Percentiles rank a stretch among this genome's conserved stretches.
phyloP scores from a whole-genome alignment of 2,329 filamentous ascomycete species.

The Purpureocillium lavendulum region DNA sequence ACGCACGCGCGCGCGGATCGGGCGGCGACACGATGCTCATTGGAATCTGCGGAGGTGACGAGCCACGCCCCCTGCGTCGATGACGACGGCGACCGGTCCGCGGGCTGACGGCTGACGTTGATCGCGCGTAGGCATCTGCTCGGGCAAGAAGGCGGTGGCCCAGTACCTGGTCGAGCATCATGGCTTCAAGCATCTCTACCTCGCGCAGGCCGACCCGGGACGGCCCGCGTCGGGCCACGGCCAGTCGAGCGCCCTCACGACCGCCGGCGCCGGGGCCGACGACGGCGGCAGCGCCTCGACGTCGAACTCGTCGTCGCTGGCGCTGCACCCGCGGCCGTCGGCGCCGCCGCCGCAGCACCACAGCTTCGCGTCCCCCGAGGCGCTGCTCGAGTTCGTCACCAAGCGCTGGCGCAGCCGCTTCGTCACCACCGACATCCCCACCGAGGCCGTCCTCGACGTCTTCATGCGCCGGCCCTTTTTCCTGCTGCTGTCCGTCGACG shows the following conservation, averaged over 20 bases:
- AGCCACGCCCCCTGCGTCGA: neutral
- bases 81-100: no score
- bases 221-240: constrained; percentile 6
- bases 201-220: constrained; percentile 25
- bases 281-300: constrained; percentile 6
- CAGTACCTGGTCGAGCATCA: constrained; percentile 80
- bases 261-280: constrained; percentile 16
- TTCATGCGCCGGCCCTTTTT: constrained; percentile 83
- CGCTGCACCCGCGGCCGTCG: constrained; percentile 13
- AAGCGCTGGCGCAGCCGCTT: constrained; percentile 74
- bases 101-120: neutral
- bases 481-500: constrained; percentile 84
- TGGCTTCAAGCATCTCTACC: constrained; percentile 65
- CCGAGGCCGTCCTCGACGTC: constrained; percentile 63
- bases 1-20: neutral
- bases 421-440: constrained; percentile 77
- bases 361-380: constrained; percentile 52
- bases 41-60: constrained; percentile 64
- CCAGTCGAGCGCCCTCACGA: constrained; percentile 16
- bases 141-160: constrained; percentile 85
- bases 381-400: constrained; percentile 78
- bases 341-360: constrained; percentile 12
- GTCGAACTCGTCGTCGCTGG: constrained; percentile 16
- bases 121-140: constrained; percentile 64
- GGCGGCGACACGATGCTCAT: constrained; percentile 54